A percentile compares a stretch with the other conserved stretches of the same genome.
Evolutionary conservation across 441 rosid species (phyloP).

Genomic region (Mallotus japonicus): DNA sequence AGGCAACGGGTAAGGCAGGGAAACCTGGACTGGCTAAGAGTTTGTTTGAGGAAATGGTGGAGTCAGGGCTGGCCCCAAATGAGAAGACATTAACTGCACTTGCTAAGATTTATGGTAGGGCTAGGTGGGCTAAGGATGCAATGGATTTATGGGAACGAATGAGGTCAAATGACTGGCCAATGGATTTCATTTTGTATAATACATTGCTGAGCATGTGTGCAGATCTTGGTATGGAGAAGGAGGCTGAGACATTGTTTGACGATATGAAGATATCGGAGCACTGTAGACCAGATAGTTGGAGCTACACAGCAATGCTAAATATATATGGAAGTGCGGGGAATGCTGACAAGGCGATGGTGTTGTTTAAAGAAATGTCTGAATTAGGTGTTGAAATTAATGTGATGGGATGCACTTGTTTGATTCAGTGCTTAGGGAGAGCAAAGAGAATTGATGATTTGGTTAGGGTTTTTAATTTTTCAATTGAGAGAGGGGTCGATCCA

Average conservation of each 20-base stretch:
- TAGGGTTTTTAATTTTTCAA: constrained; percentile 47
- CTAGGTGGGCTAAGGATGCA: constrained; percentile 89
- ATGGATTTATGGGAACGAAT: constrained; percentile 74
- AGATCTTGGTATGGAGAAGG: constrained; percentile 82
- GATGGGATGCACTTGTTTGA: constrained; percentile 89
- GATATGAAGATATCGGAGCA: constrained; percentile 67
- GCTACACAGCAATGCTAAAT: constrained; percentile 85
- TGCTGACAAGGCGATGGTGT: constrained; percentile 60
- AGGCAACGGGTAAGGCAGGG: constrained; percentile 87
- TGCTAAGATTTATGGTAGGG: constrained; percentile 86
- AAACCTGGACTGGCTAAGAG: constrained; percentile 84
- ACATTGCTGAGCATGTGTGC: constrained; percentile 93
- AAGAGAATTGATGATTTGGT: constrained; percentile 67
- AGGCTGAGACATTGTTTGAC: constrained; percentile 73
- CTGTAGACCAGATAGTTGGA: constrained; percentile 76
- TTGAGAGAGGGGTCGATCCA: constrained; percentile 56
- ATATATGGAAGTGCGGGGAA: constrained; percentile 76
- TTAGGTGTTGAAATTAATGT: constrained; percentile 61
- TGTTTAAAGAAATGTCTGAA: constrained; percentile 65
- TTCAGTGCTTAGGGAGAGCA: constrained; percentile 80
- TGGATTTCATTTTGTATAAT: constrained; percentile 81
- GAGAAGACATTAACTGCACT: constrained; percentile 82
- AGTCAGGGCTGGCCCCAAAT: constrained; percentile 62
- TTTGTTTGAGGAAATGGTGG: constrained; percentile 76
- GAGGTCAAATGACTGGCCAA: constrained; percentile 69